phyloP scores from a whole-genome alignment of 2,329 filamentous ascomycete genomes.

The Fusarium succisae region DNA sequence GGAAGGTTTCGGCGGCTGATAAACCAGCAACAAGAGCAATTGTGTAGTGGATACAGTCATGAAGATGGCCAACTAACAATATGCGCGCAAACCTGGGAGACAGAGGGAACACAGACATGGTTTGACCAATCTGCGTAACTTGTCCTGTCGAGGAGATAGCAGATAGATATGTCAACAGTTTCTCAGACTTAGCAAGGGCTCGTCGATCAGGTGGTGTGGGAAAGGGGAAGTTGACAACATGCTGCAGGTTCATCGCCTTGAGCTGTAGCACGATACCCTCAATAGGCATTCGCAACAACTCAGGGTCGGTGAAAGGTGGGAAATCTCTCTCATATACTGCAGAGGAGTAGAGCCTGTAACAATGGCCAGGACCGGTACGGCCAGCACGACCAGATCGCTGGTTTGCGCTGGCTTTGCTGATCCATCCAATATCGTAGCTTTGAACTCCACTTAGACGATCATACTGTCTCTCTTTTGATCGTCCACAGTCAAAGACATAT shows the following conservation, averaged over 20 bases:
- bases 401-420: slow-evolving; percentile 94
- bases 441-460: slow-evolving; percentile 91
- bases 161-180: slow-evolving; percentile 83
- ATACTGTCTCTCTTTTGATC: slow-evolving; percentile 91
- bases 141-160: slow-evolving; percentile 77
- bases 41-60: slow-evolving; percentile 84
- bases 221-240: slow-evolving; percentile 94
- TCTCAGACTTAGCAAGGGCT: slow-evolving; percentile 84
- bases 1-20: slow-evolving; percentile 87
- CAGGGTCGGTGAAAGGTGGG: slow-evolving; percentile 83
- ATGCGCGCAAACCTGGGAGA: slow-evolving; percentile 93
- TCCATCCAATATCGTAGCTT: slow-evolving; percentile 94
- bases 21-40: slow-evolving; percentile 89
- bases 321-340: slow-evolving; percentile 94
- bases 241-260: slow-evolving; percentile 91
- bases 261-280: slow-evolving; percentile 93
- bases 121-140: slow-evolving; percentile 80
- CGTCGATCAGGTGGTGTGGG: slow-evolving; percentile 85
- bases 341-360: slow-evolving; percentile 93
- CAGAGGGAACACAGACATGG: slow-evolving; percentile 89
- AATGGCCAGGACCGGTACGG: slow-evolving; percentile 94
- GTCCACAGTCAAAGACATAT: slow-evolving; percentile 94
- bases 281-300: slow-evolving; percentile 89
- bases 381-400: slow-evolving; percentile 94
- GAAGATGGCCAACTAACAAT: slow-evolving; percentile 84